Evolutionary conservation across 2,329 filamentous ascomycete genomes (phyloP), one percentile per base, ranked within the genome.

Genomic region (Leptodontidium sp.): DNA sequence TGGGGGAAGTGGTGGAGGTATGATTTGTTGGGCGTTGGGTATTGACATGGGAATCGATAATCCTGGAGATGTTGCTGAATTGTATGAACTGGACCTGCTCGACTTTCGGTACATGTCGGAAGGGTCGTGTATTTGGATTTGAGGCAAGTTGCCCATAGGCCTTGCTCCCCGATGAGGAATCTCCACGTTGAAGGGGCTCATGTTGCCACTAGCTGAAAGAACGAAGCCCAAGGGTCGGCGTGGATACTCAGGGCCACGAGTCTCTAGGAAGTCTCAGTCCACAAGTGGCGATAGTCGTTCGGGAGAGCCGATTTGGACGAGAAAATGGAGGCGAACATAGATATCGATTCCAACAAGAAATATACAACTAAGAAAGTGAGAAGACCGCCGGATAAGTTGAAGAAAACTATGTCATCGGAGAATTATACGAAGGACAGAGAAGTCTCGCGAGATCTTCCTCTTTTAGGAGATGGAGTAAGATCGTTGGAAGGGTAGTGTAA

Each of bases 1-100:
- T 68, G 90, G 90, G 74, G 89, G 90, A 75, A 91, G 82, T 61
- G 89, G 88, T 71, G 90, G 89, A 68, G 90, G 89, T 62, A 75
- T 61, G n/a, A 78, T 72, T 38, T 84, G 82, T 75, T 85, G 83
- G 69, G 84, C 82, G 76, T 86, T 84, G 61, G 87, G 88, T 77
- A 92, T 91, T 69, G 88, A 82, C 87, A 91, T 88, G 73, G 87
- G 85, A 71, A 84, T 84, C 70, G 82, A 76, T 61, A 78, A 78
- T 69, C 81, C 75, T 66, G 79, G 80, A 52, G 83, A 79, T 66
- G 81, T 78, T 15, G 67, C 69, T 17, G 72, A 76, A 64, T 72
- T 73, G 67, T 75, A 74, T 14, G 72, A 74, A 64, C 55, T 75
- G 14, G 74, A 74, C 59, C 75, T 71, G 69, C 71, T 75, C 26